Evolutionary conservation across 352 stramenopile species (phyloP), one percentile per base, ranked within the genome.

Genomic region (Globisporangium solare): DNA sequence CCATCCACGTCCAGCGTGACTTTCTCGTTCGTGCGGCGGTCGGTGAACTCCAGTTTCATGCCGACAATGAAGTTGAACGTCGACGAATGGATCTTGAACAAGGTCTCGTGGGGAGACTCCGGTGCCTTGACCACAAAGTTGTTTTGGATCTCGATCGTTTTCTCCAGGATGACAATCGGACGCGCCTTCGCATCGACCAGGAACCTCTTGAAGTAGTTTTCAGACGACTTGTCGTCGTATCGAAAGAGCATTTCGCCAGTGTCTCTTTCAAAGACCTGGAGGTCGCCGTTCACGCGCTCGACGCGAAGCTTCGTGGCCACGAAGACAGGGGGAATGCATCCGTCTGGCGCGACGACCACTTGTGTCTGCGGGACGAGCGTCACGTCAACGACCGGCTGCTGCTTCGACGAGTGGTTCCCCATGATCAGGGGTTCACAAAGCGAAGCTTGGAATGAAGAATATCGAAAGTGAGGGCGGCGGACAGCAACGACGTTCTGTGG

Each of bases 31-130:
- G 20, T 41, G 15, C 17, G 37, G 14, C 13, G 21, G 10, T 52
- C 47, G 2, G 24, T 41, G 47, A 52, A 31, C 47, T 52, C 40
- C 15, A 52, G 27, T 31, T 52, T 31, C 47, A 52, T 52, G 8
- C 22, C 22, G 13, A 39, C 24, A 10, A 42, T 24, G 7, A 1
- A 10, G 31, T 24, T 24, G 24, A 41, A 10, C 15, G 40, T 21
- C 15, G 8, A n/a, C 17, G 47, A 42, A 8, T 17, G 37, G 24
- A 52, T 24, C 27, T 51, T 40, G 24, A 13, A 42, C n/a, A 14
- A 5, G 24, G 32, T 37, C 14, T 39, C 21, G 0, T 20, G 14
- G 6, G 24, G 10, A 20, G 21, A 5, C 24, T 22, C 20, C 6
- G 47, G 27, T 15, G 27, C 47, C 7, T 39, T 18, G 47, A 53